Conservation (phyloP, 2,329 filamentous ascomycete species). For the Domatiomyces catenatus region DNA sequence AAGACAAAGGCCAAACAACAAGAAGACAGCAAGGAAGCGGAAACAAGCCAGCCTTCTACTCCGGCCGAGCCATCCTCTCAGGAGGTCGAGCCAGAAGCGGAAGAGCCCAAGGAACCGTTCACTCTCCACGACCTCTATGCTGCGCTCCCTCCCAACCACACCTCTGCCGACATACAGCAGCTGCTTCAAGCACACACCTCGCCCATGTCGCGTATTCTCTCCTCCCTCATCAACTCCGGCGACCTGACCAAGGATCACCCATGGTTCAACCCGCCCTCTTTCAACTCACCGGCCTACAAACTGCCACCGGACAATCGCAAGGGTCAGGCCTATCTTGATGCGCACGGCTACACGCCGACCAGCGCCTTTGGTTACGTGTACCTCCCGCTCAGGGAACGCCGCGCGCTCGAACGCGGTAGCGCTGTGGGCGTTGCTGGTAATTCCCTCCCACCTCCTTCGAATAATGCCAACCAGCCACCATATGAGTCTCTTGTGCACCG, state of each 20-base stretch:
- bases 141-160: constrained; percentile 1
- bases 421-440: constrained; percentile 25
- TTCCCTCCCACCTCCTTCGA: neutral
- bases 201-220: constrained; percentile 12
- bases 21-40: constrained; percentile 1
- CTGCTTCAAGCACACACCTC: constrained; percentile 12
- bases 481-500: constrained; percentile 24
- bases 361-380: constrained; percentile 26
- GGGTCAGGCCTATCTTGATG: constrained; percentile 17
- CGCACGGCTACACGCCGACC: constrained; percentile 16
- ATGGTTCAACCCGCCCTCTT: constrained; percentile 25
- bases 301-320: constrained; percentile 13
- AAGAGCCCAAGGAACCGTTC: constrained; percentile 4
- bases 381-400: constrained; percentile 30
- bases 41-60: neutral
- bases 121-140: constrained; percentile 13
- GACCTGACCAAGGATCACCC: constrained; percentile 25
- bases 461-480: neutral
- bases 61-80: neutral
- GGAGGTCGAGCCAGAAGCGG: neutral
- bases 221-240: constrained; percentile 11
- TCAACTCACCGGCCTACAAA: constrained; percentile 14
- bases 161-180: constrained; percentile 8
- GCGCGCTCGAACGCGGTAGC: constrained; percentile 27
- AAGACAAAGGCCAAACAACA: neutral